Evolutionary conservation across 805 yeast genomes (phyloP), one percentile per base, ranked within the genome.

Genomic region (Wickerhamomyces chaumierensis): DNA sequence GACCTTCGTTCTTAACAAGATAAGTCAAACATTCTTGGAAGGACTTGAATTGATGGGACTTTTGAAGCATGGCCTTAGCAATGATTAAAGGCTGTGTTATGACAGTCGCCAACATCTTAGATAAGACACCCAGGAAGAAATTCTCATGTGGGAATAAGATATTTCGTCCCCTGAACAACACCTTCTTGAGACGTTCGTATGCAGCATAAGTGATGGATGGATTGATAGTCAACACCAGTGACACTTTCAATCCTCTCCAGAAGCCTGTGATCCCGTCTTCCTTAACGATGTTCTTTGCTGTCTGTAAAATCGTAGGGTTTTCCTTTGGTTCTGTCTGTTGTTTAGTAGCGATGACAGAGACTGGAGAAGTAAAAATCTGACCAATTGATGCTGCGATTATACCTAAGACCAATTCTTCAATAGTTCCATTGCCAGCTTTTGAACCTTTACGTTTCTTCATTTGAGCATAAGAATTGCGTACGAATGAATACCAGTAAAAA

Each of bases 161-260:
- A 11, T 50, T 42, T 33, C 53, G 52, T 12, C 52, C 56, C 13
- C 39, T 40, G 33, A 59, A 60, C 32, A 81, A 52, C 3, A 72
- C 48, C 34, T 64, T 65, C 53, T 72, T 77, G 47, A 84, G 65
- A 47, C 84, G 69, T 55, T 81, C 87, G 56, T 73, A 81, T 3
- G 86, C 68, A 7, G 94, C 90, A 53, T 84, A 85, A 3, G 95
- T 85, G 53, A 85, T 85, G 31, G 92, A 78, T 3, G 95, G 95
- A 60, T 85, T 85, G 36, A 80, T 64, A 16, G 90, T 84, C 37
- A 85, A 68, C 11, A 84, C 81, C 50, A 84, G 58, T 7, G 85
- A 75, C 7, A 86, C 94, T 56, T 84, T 80, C 41, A 85, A 68
- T 0, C 95, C 95, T 47, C 77, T 71, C 94, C 94, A 85, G 42